Evolutionary conservation across 371 early-diverging fungal genomes (phyloP), one percentile per base, ranked within the genome.

Genomic region (Circinella umbellata): DNA sequence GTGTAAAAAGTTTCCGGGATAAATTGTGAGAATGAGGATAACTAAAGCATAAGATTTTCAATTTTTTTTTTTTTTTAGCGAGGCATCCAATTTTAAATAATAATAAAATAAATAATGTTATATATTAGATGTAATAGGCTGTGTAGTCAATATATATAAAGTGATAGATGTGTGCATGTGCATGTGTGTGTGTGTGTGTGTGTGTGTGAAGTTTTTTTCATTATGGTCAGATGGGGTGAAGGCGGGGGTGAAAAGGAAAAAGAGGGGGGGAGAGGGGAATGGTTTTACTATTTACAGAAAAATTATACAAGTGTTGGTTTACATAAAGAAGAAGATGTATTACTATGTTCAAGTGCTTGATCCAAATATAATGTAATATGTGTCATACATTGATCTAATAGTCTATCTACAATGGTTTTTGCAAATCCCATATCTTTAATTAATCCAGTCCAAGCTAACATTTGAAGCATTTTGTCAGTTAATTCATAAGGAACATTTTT

Each of bases 381-480:
- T 14, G 17, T 48, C n/a, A 57, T 49, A 36, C 65, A 67, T 20
- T 60, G 57, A 18, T 73, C 69, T n/a, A 68, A 61, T 27, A 70
- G 54, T 27, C 54, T 47, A 48, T 66, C 47, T 20, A 72, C 51
- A 3, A 68, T 15, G 15, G 68, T 61, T 1, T 65, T 61, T 60
- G 69, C 62, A 4, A 53, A n/a, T 3, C 67, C 62, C 9, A 67
- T 35, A n/a, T 67, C 65, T 47, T 71, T 67, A 10, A 66, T 57
- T 5, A 71, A 36, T 6, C 71, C 71, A 10, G 71, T 47, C 71
- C 71, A 71, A 20, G 57, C 71, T 15, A 71, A 35, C 62, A 68
- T 57, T 11, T 27, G 17, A 13, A 68, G 49, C 54, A 66, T 15
- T 34, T 51, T 38, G 10, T 62, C 62, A 17, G 42, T 61, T 27